Base-by-base conservation (phyloP, 768 basidiomycete genomes). In the Collybia sordida region DNA sequence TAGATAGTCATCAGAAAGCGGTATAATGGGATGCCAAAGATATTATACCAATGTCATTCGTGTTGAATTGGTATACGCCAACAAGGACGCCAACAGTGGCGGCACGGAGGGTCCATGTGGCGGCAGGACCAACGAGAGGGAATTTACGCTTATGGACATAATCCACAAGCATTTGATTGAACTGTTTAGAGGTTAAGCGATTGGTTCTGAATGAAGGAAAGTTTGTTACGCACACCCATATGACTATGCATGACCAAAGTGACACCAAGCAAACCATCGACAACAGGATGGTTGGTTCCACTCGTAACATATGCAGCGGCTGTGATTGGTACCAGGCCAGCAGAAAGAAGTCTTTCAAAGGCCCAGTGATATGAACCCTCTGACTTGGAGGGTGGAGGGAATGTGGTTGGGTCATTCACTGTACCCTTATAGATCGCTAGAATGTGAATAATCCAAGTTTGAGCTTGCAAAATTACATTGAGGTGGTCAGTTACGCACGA, bases 21-120 rank as follows among this genome's bases (percentile, higher is more conserved):
- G 37, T 3, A 21, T 28, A 15, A 41, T 44, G 31, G 5, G 12
- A 47, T 46, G 8, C 34, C 6, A 25, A 34, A 43, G 22, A n/a
- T 25, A 17, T 24, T 90, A 57, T 59, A 97, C 97, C 95, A 55
- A 99, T 85, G 65, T 98, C 96, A 64, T 96, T 93, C 37, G 97
- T 98, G 74, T 98, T 98, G 77, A 98, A 98, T 68, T 97, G 89
- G 73, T 97, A 99, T 5, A 98, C 81, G 14, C 97, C 96, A 39
- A 93, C 83, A 45, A 94, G 77, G 4, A 89, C 83, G 18, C 85
- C 92, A 34, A 86, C 81, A 23, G 97, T 98, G 4, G 84, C 73
- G 5, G 81, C 68, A 41, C 93, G 80, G 48, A 98, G 75, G 6
- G 74, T 66, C 96, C 96, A 98, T n/a, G 74, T 82, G 11, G 68